phyloP scores from a whole-genome alignment of 1,284 basidiomycete species.

The Sporisorium graminicola region DNA sequence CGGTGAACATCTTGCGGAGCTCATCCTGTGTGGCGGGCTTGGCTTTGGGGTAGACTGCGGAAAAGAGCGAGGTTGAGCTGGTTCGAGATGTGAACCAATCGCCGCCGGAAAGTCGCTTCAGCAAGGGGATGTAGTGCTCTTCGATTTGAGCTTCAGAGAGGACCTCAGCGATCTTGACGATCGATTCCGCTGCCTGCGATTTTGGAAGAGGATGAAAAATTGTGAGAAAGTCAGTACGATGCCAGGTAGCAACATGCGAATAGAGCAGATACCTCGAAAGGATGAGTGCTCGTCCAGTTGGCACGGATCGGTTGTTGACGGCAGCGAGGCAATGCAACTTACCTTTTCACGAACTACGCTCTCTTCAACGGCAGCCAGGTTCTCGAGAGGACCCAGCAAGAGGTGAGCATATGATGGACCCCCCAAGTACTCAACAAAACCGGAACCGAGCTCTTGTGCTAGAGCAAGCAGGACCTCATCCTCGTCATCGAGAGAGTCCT shows the following conservation, averaged over 20 bases:
- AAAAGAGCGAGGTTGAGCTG: conserved; percentile 92
- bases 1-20: conserved; percentile 85
- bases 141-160: conserved; percentile 87
- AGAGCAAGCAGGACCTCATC: conserved; percentile 97
- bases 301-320: background rate
- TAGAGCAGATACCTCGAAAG: background rate
- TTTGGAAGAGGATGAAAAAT: background rate
- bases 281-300: background rate
- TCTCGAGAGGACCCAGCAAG: conserved; percentile 92
- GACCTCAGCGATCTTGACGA: conserved; percentile 87
- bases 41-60: conserved; percentile 82
- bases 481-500: conserved; percentile 98
- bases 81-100: conserved; percentile 99
- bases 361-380: conserved; percentile 96
- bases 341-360: conserved; percentile 98
- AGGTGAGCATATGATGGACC: conserved; percentile 89
- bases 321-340: conserved; percentile 38
- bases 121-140: conserved; percentile 89
- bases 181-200: conserved; percentile 85
- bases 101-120: conserved; percentile 88
- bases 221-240: background rate
- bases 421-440: conserved; percentile 92
- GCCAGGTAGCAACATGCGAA: background rate
- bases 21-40: conserved; percentile 81
- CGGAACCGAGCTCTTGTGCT: conserved; percentile 88